Percentiles rank a stretch among this genome's conserved stretches.
phyloP scores from a whole-genome alignment of 1,284 basidiomycete species.

The Meira nashicola region DNA sequence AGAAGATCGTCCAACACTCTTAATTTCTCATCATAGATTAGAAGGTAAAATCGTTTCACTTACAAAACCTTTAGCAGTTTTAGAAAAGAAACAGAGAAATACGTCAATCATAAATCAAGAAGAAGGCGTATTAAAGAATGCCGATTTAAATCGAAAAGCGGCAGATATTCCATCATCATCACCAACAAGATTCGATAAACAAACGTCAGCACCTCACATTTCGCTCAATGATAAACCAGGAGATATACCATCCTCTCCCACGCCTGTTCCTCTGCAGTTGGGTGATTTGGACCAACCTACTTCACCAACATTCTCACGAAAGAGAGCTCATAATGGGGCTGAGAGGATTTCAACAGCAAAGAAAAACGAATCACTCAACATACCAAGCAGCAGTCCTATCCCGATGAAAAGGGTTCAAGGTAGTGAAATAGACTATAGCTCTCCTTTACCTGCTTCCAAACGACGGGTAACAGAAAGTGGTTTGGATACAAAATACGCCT shows the following conservation, averaged over 20 bases:
- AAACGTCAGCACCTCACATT: too few species aligned
- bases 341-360: neutral
- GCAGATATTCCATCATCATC: neutral
- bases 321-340: slow-evolving; percentile 5
- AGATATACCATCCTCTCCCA: neutral
- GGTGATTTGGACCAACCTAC: slow-evolving; percentile 1
- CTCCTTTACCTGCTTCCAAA: slow-evolving; percentile 16
- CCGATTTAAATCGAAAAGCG: neutral
- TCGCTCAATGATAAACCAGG: neutral
- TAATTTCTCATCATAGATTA: slow-evolving; percentile 79
- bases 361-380: neutral
- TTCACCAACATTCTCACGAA: slow-evolving; percentile 13
- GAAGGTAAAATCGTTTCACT: slow-evolving; percentile 77
- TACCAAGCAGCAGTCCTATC: slow-evolving; percentile 20
- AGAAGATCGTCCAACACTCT: slow-evolving; percentile 68
- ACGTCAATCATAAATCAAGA: neutral
- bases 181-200: neutral
- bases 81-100: slow-evolving; percentile 26
- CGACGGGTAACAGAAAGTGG: neutral
- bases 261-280: neutral
- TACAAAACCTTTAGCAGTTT: slow-evolving; percentile 34
- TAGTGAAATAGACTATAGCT: slow-evolving; percentile 32
- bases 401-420: slow-evolving; percentile 11
- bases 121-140: neutral
- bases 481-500: slow-evolving; percentile 1